Conservation (phyloP, 768 basidiomycete species). For the Pisolithus marmoratus region DNA sequence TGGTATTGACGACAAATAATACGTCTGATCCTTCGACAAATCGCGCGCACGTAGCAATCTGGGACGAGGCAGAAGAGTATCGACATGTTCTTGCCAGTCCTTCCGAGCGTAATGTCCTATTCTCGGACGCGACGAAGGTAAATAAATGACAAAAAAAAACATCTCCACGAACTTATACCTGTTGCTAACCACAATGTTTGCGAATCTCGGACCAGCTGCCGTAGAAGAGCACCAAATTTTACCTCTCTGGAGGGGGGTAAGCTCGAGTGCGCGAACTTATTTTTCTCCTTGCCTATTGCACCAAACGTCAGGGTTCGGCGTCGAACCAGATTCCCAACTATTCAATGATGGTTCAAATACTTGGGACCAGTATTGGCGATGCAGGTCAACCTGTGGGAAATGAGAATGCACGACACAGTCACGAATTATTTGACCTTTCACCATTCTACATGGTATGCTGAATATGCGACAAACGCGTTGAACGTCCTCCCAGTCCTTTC, state of each 20-base stretch:
- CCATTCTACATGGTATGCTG: constrained; percentile 72
- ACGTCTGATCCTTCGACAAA: constrained; percentile 80
- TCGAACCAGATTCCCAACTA: constrained; percentile 72
- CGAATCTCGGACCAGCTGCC: constrained; percentile 43
- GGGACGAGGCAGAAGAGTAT: constrained; percentile 31
- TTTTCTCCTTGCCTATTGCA: constrained; percentile 65
- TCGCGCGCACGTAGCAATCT: constrained; percentile 54
- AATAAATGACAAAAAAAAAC: not conserved
- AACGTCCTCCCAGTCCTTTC: constrained; percentile 94
- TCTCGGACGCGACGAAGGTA: not conserved
- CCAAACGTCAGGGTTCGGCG: constrained; percentile 91
- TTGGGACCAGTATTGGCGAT: constrained; percentile 82
- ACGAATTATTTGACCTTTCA: constrained; percentile 19
- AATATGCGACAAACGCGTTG: constrained; percentile 68
- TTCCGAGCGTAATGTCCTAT: constrained; percentile 86
- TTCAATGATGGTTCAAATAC: constrained; percentile 85
- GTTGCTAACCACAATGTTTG: constrained; percentile 70
- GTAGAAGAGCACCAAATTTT: constrained; percentile 83
- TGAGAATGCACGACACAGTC: not conserved
- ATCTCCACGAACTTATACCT: constrained; percentile 36
- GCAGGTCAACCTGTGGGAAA: constrained; percentile 68
- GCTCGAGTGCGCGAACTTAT: not conserved
- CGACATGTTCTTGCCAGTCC: constrained; percentile 33
- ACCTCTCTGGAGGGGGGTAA: constrained; percentile 54
- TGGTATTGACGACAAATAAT: constrained; percentile 78